Base-by-base conservation (phyloP, 495 filamentous ascomycete species). In the Daldinia childiae region DNA sequence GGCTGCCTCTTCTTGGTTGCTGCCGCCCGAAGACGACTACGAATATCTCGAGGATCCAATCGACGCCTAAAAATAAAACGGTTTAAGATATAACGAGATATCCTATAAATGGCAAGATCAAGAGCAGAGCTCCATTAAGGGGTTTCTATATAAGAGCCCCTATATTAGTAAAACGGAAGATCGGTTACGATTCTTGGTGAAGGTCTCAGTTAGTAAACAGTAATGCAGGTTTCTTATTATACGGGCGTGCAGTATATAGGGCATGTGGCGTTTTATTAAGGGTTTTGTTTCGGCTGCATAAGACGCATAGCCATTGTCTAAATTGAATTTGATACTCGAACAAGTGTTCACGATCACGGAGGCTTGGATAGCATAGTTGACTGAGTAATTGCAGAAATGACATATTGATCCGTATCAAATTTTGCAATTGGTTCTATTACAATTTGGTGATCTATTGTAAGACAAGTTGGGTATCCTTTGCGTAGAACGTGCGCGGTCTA, bases 21-120 rank as follows among this genome's bases (percentile, higher is more conserved):
- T 97, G 55, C 92, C 94, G 3, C 85, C 88, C 1, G 94, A 97
- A 78, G 93, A 90, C 62, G 93, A 92, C 9, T 97, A 98, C 80
- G 92, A 95, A 78, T 82, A 92, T 51, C 73, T 80, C 19, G 67
- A 78, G 26, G 79, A 82, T 19, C 75, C 77, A 7, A n/a, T 73
- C 14, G 74, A 77, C 41, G 68, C 73, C 32, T 79, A 73, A 74
- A 19, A 26, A 36, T 6, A 17, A 29, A 39, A 58, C 9, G n/a
- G 27, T 0, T 36, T 15, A 17, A 21, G 27, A 39, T 26, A 48
- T 11, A 19, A 48, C 32, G 39, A 30, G 19, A 41, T 24, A 61
- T 58, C 21, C 34, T 30, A 58, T 52, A 54, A 21, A 36, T 48
- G 19, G 19, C 8, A 24, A 24, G 29, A 54, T 15, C 14, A 43